Conservation (phyloP, 2,329 filamentous ascomycete species). For the Ceratocystis albifundus region DNA sequence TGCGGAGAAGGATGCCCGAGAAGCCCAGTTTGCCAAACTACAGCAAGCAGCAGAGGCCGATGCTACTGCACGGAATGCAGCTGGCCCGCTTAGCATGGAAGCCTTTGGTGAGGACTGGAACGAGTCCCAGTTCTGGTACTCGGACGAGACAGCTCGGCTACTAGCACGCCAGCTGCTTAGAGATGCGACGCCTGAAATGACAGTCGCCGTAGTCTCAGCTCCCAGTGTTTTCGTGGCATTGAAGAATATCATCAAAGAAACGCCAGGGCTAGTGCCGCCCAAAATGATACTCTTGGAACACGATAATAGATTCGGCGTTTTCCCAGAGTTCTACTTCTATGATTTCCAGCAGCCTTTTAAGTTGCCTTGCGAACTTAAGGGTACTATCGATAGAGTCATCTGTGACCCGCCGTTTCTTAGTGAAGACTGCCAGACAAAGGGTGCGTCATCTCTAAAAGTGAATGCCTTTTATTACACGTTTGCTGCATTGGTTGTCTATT, state of each 20-base stretch:
- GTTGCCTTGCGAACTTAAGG: slow-evolving; percentile 52
- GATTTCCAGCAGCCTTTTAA: slow-evolving; percentile 60
- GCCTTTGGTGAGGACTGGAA: slow-evolving; percentile 74
- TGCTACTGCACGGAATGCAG: slow-evolving; percentile 24
- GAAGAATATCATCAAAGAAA: slow-evolving; percentile 48
- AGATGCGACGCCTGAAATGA: slow-evolving; percentile 44
- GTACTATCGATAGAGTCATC: slow-evolving; percentile 55
- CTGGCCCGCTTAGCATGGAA: slow-evolving; percentile 46
- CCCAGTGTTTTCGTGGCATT: slow-evolving; percentile 68
- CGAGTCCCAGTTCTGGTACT: slow-evolving; percentile 74
- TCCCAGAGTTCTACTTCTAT: slow-evolving; percentile 63
- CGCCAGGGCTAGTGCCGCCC: slow-evolving; percentile 33
- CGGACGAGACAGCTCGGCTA: slow-evolving; percentile 54
- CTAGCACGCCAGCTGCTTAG: slow-evolving; percentile 56
- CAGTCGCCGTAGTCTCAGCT: slow-evolving; percentile 59
- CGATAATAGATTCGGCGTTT: slow-evolving; percentile 61
- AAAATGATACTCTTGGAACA: slow-evolving; percentile 59
- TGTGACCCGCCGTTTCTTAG: slow-evolving; percentile 70
- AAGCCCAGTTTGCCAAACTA: slow-evolving; percentile 56
- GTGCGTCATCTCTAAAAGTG: slow-evolving; percentile 32
- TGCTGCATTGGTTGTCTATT: not conserved
- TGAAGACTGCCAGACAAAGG: slow-evolving; percentile 69
- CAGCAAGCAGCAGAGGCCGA: slow-evolving; percentile 39
- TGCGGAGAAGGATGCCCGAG: slow-evolving; percentile 54
- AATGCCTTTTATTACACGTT: not conserved